Evolutionary conservation across 306 rosid species (phyloP).

Genomic region (Castanea sativa): DNA sequence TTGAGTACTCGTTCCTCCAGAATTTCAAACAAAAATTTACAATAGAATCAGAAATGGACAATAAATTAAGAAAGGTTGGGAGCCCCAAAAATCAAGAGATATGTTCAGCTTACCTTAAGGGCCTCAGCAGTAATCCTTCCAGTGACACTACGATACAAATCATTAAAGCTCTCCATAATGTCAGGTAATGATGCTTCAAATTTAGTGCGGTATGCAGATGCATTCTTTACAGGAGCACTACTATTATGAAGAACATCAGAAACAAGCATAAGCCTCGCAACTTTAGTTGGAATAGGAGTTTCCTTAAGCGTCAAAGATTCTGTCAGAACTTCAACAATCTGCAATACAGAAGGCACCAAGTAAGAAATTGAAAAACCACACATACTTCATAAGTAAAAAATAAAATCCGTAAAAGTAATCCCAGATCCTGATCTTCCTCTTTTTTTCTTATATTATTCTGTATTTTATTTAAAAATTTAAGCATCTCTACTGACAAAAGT

Average conservation of each 20-base stretch:
- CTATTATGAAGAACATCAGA: conserved; percentile 99
- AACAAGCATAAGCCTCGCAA: conserved; percentile 99
- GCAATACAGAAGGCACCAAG: conserved; percentile 33
- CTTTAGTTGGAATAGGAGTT: conserved; percentile 98
- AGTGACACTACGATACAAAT: conserved; percentile 79
- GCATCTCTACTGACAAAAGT: not conserved
- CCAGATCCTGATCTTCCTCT: conserved; percentile 6
- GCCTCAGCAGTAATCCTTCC: conserved; percentile 99
- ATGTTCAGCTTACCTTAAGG: conserved; percentile 61
- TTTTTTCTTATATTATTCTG: not conserved
- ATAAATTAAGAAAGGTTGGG: not conserved
- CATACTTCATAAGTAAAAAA: conserved; percentile 1
- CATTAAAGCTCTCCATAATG: conserved; percentile 98
- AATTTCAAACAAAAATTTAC: conserved; percentile 22
- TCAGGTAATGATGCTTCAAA: conserved; percentile 95
- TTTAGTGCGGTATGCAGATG: conserved; percentile 98
- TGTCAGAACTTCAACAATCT: conserved; percentile 96
- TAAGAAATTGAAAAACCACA: conserved; percentile 1
- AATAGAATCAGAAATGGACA: not conserved
- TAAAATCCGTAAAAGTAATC: conserved; percentile 2
- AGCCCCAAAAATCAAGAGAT: not conserved
- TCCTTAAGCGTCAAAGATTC: conserved; percentile 98
- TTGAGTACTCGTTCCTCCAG: conserved; percentile 90
- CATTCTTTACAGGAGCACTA: conserved; percentile 99
- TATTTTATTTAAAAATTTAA: not conserved